These are phyloP conservation scores for Podospora tetraspora DNA, from an alignment of 495 filamentous ascomycete genomes.

Conservation along the genomic window DNA sequence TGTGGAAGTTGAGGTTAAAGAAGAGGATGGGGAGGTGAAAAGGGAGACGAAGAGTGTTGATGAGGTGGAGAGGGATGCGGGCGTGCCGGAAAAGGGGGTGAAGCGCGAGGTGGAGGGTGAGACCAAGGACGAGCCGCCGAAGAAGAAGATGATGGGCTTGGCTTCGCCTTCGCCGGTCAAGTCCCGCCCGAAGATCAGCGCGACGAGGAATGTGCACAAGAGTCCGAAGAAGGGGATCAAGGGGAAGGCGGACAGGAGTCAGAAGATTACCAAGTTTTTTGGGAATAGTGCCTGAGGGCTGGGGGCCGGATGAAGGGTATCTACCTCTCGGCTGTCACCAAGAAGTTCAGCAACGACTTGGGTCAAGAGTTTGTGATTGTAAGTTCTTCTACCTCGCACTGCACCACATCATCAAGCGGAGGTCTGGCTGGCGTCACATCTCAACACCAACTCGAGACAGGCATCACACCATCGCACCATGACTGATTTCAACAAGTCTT, in stretches of 20 bases:
- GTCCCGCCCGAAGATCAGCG: constrained; percentile 33
- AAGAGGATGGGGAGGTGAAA: constrained; percentile 23
- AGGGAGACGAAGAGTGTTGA: constrained; percentile 40
- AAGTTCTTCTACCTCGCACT: too few species aligned
- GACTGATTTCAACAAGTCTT: background rate
- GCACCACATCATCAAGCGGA: too few species aligned
- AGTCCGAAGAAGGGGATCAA: constrained; percentile 31
- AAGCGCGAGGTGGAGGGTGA: constrained; percentile 54
- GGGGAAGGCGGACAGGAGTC: constrained; percentile 54
- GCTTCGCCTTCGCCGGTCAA: constrained; percentile 16
- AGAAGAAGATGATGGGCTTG: constrained; percentile 34
- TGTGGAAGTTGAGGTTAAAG: constrained; percentile 26
- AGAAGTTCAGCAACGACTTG: too few species aligned
- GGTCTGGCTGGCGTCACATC: too few species aligned
- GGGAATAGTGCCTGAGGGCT: constrained; percentile 43
- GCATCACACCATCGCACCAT: too few species aligned
- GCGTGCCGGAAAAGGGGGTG: constrained; percentile 31
- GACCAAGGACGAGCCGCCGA: constrained; percentile 34
- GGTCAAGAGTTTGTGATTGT: too few species aligned
- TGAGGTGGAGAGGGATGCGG: constrained; percentile 7
- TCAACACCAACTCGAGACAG: too few species aligned
- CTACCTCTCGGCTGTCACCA: too few species aligned
- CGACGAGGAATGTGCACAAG: constrained; percentile 42
- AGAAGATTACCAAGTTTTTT: constrained; percentile 86
- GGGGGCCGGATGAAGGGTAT: background rate